Base-by-base conservation (phyloP, 169 alveolate genomes). In the Cryptosporidium ryanae region DNA sequence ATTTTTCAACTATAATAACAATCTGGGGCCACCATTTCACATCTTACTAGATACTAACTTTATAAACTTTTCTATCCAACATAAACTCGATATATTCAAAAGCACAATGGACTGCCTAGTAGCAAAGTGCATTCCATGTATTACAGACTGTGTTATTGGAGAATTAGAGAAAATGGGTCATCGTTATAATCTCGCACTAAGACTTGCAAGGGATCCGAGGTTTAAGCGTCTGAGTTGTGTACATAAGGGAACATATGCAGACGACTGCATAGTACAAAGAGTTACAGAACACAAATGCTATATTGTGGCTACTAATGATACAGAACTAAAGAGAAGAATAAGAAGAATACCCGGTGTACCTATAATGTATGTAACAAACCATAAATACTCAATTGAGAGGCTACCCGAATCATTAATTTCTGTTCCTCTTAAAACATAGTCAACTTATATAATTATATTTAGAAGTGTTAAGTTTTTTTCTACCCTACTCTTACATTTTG, bases 291-390 rank as follows among this genome's bases (percentile, higher is more conserved):
- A 97, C 90, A 94, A 98, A 82, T 96, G 99, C 71, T 98, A 94
- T 90, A 96, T 97, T 52, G 98, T 98, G 63, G 99, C 98, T 7
- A 98, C 99, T n/a, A 97, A 97, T 89, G 99, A 98, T 93, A 96
- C 96, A 83, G 99, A 98, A 82, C 90, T 98, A 81, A 97, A 97
- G 90, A 94, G 98, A 66, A 93, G 99, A 90, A 95, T 98, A 21
- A 94, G 99, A 61, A 97, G 98, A 90, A 94, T 97, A 25, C 99
- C 99, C 0, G 99, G 99, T 54, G 99, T 97, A 13, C 99, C 99
- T 34, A 96, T 98, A 38, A 96, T 98, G 98, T 96, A 94, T 82
- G 98, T 97, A 48, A 95, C 96, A 66, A 94, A 95, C 66, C 99
- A 97, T 91, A 97, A 96, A 89, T 98, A 97, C 83, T 93, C 97